Evolutionary conservation across 257 asterid genomes (phyloP).

Genomic region (Salvia splendens): DNA sequence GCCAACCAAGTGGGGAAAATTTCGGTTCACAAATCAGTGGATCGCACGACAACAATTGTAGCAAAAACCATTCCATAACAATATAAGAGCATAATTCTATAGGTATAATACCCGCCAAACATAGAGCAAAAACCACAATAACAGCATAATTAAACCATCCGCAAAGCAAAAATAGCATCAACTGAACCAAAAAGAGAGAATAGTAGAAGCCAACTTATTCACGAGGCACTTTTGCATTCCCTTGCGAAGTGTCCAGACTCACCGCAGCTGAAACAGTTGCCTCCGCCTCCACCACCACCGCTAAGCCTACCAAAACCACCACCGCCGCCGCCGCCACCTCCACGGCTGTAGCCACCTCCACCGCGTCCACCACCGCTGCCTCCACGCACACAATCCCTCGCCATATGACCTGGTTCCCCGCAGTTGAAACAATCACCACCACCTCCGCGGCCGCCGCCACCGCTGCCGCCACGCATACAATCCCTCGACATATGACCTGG

Average conservation of each 20-base stretch:
- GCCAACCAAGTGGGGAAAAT: constrained; percentile 26
- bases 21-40: constrained; percentile 33
- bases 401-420: constrained; percentile 51
- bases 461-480: constrained; percentile 38
- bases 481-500: constrained; percentile 54
- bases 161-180: constrained; percentile 24
- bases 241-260: constrained; percentile 75
- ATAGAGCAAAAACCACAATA: constrained; percentile 28
- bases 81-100: constrained; percentile 19
- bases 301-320: constrained; percentile 47
- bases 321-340: constrained; percentile 41
- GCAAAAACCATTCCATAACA: constrained; percentile 11
- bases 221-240: constrained; percentile 52
- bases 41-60: constrained; percentile 29
- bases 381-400: constrained; percentile 44
- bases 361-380: constrained; percentile 40
- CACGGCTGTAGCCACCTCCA: constrained; percentile 33
- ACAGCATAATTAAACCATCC: constrained; percentile 27
- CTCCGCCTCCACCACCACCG: constrained; percentile 35
- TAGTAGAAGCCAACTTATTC: constrained; percentile 1
- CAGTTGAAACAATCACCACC: constrained; percentile 43
- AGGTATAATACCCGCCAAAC: constrained; percentile 33
- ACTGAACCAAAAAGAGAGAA: constrained; percentile 17
- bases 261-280: constrained; percentile 66
- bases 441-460: constrained; percentile 33